phyloP scores from a whole-genome alignment of 768 basidiomycete genomes.

The Psilocybe cubensis region DNA sequence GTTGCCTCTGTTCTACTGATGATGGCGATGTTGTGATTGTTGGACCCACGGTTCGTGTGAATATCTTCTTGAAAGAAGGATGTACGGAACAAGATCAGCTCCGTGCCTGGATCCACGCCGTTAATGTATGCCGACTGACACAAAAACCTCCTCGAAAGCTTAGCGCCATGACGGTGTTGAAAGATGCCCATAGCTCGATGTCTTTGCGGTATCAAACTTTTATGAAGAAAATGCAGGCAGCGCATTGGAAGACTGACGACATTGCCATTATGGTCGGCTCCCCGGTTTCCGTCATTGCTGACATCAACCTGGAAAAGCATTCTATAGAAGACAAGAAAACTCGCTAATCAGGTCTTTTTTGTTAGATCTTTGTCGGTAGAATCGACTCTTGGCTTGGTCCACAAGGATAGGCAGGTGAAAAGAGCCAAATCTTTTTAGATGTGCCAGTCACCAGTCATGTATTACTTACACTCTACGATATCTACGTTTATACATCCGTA shows the following conservation, averaged over 20 bases:
- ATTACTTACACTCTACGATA: no score
- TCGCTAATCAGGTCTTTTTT: background rate
- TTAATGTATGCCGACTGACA: constrained; percentile 33
- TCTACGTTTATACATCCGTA: no score
- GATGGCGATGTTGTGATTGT: background rate
- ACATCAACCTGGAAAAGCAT: background rate
- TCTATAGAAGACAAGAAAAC: background rate
- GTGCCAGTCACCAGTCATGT: no score
- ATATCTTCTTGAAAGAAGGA: constrained; percentile 55
- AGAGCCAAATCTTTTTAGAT: no score
- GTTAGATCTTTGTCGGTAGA: no score
- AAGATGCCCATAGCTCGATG: constrained; percentile 1
- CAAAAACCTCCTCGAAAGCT: background rate
- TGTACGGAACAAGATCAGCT: constrained; percentile 52
- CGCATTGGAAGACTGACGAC: constrained; percentile 24
- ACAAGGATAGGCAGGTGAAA: no score
- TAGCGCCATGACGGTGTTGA: background rate
- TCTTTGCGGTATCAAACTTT: constrained; percentile 1
- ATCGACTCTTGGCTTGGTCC: no score
- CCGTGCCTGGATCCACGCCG: constrained; percentile 57
- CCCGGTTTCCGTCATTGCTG: constrained; percentile 29
- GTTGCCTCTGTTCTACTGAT: constrained; percentile 19
- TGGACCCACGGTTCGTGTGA: constrained; percentile 28
- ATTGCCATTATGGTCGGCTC: constrained; percentile 32
- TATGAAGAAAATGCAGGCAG: background rate